Conservation (phyloP, 306 rosid genomes). For the Prinsepia uniflora region DNA sequence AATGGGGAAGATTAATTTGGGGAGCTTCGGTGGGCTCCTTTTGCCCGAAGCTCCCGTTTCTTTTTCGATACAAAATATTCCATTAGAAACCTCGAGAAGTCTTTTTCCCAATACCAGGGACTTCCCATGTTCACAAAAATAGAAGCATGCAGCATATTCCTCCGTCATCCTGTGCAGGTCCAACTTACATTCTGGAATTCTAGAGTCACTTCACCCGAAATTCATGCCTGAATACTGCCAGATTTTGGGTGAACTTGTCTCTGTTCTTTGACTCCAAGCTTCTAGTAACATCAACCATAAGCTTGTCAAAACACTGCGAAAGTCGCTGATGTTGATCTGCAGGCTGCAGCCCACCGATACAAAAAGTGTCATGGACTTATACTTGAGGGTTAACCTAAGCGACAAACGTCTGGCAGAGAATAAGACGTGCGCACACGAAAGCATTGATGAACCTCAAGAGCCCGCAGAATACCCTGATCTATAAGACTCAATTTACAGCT, state of each 20-base stretch:
- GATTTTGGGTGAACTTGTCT: constrained; percentile 60
- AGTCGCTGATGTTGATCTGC: constrained; percentile 57
- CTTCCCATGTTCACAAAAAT: constrained; percentile 1
- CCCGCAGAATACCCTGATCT: no score
- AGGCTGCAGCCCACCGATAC: constrained; percentile 38
- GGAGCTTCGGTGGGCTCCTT: no score
- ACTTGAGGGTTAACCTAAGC: not conserved
- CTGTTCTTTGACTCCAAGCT: constrained; percentile 60
- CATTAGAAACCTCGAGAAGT: not conserved
- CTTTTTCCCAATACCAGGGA: constrained; percentile 3
- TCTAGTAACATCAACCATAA: constrained; percentile 57
- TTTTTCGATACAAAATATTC: not conserved
- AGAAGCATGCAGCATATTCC: constrained; percentile 6
- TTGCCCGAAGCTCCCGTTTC: no score
- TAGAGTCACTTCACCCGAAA: constrained; percentile 44
- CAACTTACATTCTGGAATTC: constrained; percentile 1
- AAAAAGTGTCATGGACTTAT: constrained; percentile 2
- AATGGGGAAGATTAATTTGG: no score
- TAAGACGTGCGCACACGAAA: no score
- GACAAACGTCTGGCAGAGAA: no score
- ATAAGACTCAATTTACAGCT: not conserved
- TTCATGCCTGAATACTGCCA: constrained; percentile 51
- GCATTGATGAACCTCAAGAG: no score
- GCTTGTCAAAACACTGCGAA: constrained; percentile 50
- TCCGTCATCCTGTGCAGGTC: not conserved